Percentiles rank a stretch among this genome's conserved stretches.
Evolutionary conservation across 257 asterid genomes (phyloP).

Genomic region (Leptodermis oblonga): DNA sequence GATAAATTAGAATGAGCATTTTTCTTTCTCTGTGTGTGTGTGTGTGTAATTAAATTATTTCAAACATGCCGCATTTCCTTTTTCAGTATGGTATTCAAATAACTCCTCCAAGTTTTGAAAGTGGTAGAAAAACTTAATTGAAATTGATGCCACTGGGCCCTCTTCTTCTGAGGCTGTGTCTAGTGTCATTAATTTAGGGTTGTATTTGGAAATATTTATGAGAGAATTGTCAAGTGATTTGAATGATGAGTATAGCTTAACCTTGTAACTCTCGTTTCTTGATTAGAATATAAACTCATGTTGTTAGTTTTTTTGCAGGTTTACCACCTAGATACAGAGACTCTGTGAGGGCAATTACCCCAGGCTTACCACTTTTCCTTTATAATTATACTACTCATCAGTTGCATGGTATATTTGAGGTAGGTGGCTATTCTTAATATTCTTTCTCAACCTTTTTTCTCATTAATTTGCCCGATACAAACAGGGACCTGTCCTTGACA

Average conservation of each 20-base stretch:
- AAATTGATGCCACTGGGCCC: not conserved
- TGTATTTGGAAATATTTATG: not conserved
- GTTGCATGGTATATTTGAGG: constrained; percentile 97
- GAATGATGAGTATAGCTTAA: not conserved
- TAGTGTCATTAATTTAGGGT: not conserved
- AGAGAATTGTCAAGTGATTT: not conserved
- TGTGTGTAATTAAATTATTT: not conserved
- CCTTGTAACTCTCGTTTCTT: not conserved
- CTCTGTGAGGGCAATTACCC: constrained; percentile 94
- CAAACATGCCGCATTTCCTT: not conserved
- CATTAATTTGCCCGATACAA: not conserved
- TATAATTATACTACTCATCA: constrained; percentile 93
- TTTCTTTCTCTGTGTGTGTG: no score
- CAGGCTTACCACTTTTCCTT: constrained; percentile 87
- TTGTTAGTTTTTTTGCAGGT: constrained; percentile 40
- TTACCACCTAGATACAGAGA: constrained; percentile 94
- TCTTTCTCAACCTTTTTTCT: not conserved
- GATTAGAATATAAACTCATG: not conserved
- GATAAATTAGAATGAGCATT: not conserved
- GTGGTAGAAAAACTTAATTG: not conserved
- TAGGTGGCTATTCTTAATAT: constrained; percentile 17
- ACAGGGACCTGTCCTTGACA: not conserved
- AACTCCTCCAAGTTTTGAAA: not conserved
- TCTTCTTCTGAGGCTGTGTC: not conserved
- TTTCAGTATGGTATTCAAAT: not conserved